Evolutionary conservation across 257 asterid genomes (phyloP), one percentile per base, ranked within the genome.

Genomic region (Linaria vulgaris): DNA sequence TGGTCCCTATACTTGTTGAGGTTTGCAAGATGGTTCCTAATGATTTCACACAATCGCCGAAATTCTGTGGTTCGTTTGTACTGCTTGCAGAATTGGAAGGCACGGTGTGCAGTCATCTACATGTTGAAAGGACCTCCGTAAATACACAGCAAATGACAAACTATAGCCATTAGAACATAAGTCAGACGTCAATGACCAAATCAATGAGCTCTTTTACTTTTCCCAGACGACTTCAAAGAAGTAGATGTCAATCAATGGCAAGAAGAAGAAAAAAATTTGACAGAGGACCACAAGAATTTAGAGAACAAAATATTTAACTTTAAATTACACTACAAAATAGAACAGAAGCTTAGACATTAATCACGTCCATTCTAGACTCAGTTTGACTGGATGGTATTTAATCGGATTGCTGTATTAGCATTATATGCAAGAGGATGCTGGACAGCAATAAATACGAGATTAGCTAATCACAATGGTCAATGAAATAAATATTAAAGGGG

Each of bases 21-120:
- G 78, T 91, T 91, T 15, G 90, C 91, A 9, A 91, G 83, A 78
- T 91, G 98, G 68, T 86, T 91, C 56, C 98, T 73, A 22, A 91
- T 88, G 63, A 88, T 91, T 65, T 91, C 98, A 73, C 98, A 88
- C 66, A 91, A 73, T 55, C 98, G 81, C 25, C 98, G 86, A 53
- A 91, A 88, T 61, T 91, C 98, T 38, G 98, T 91, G 24, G 95
- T 79, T 24, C 98, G 82, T 48, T 86, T 91, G 84, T 91, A 91
- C 70, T 91, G 98, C 82, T 86, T 91, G 78, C 98, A 91, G 77
- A 91, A 91, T 74, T 91, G 96, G 74, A 91, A 88, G 69, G 98
- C 98, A 16, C 98, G 96, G 37, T 88, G 96, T 20, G 96, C 96
- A 22, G 97, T 89, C 98, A 91, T 91, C 98, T 91, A 79, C 51